Evolutionary conservation across 2,329 filamentous ascomycete species (phyloP), one percentile per base, ranked within the genome.

Genomic region (Monilinia aucupariae): DNA sequence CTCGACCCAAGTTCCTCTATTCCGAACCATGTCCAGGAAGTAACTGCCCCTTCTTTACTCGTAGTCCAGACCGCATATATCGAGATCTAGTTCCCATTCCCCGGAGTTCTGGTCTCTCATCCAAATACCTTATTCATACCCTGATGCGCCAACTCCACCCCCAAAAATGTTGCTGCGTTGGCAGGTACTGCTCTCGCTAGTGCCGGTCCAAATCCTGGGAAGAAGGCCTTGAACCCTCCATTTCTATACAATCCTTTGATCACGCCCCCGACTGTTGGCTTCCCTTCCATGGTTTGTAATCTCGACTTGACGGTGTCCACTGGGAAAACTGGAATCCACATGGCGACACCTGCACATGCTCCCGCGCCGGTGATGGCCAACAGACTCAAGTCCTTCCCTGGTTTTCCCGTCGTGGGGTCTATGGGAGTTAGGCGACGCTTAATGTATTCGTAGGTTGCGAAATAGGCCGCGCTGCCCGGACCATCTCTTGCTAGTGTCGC

Each of bases 281-380:
- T 88, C 55, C 91, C 92, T 73, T 94, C 90, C 49, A 91, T 91
- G 50, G 91, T 96, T 82, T 99, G 94, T 74, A 99, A 79, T 45
- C 92, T 82, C 67, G 88, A 92, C 85, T 99, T 99, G 78, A 99
- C 87, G 0, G 94, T 99, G 74, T 99, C 94, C 68, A 99, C 84
- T 27, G 94, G 94, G 84, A 99, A 99, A 49, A 99, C 92, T 61
- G 94, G 92, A 69, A 97, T 94, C 94, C 94, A 99, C 94, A 99
- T 99, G 67, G 94, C 94, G 32, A 99, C 85, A 73, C 94, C 94
- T 0, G 94, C 94, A 4, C 88, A 90, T 67, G 90, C 94, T 71
- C 94, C 94, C 2, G 94, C 94, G 34, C 85, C 84, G 71, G 92
- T 91, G 63, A 99, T 84, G 13, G 94, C 94, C 2, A 85, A 79